Evolutionary conservation across 371 early-diverging fungal species (phyloP), one percentile per base, ranked within the genome.

Genomic region (Saksenaea vasiformis): DNA sequence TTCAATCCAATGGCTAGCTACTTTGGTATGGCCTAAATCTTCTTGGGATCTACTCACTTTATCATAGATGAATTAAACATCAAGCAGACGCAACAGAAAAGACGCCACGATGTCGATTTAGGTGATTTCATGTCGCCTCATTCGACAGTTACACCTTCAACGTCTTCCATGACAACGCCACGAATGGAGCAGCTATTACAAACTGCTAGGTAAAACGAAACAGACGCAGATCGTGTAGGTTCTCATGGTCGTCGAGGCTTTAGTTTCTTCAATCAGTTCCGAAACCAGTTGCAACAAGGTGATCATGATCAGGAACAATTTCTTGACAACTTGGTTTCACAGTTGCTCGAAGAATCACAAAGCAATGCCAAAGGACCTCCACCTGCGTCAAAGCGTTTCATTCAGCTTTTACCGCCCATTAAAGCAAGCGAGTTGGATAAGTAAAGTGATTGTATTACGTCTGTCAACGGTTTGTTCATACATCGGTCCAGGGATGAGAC

Each of bases 261-360:
- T 55, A 80, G 80, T 28, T 66, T 80, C 8, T 73, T 80, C 53
- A 60, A 56, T 39, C 76, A 72, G 39, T 76, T 74, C 47, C 61
- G 74, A 67, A 59, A 72, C 39, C 78, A 78, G 56, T 74, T 77
- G 73, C 75, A 72, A 51, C 65, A 65, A 27, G 79, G 78, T 1
- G 75, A 82, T 66, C 62, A 27, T 19, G 72, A 77, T 54, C 79
- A 82, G 43, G 78, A 82, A 55, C 66, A 73, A 27, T 82, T 82
- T 47, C 54, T 82, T 36, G 82, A 82, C 39, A 67, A 82, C 62
- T 56, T 82, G 2, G 79, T 82, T 8, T 74, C 79, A 5, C 82
- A 82, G 31, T 56, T 82, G 28, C 60, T 82, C 11, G 82, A 82
- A 64, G 82, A 82, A 61, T 77, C 82, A 15, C 79, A 82, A 37